These are phyloP conservation scores for Peterozyma toletana DNA, from an alignment of 805 yeast species.

Conservation along the genomic window DNA sequence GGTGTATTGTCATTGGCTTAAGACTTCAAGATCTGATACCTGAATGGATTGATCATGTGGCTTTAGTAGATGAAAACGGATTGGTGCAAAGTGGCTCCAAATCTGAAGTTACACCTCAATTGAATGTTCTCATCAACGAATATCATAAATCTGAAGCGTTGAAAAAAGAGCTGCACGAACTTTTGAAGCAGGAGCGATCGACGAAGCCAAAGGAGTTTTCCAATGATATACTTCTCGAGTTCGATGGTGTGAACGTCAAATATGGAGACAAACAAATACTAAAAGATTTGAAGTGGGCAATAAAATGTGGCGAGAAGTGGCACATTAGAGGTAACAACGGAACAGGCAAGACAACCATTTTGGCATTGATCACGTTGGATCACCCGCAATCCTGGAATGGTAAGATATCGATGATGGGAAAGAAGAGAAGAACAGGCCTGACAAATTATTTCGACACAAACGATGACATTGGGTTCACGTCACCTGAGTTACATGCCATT, in stretches of 20 bases:
- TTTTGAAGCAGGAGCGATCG: slow-evolving; percentile 5
- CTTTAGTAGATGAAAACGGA: slow-evolving; percentile 51
- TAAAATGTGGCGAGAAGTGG: slow-evolving; percentile 74
- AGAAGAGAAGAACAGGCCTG: slow-evolving; percentile 65
- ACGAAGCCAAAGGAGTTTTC: slow-evolving; percentile 8
- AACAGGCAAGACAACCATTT: slow-evolving; percentile 83
- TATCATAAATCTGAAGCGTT: slow-evolving; percentile 15
- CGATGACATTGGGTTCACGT: slow-evolving; percentile 71
- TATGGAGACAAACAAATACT: slow-evolving; percentile 61
- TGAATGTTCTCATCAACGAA: slow-evolving; percentile 16
- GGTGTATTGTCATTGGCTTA: slow-evolving; percentile 57
- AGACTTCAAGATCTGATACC: slow-evolving; percentile 74
- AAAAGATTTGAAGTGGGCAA: slow-evolving; percentile 55
- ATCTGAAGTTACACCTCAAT: slow-evolving; percentile 16
- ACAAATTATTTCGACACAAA: slow-evolving; percentile 76
- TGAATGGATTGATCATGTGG: slow-evolving; percentile 70
- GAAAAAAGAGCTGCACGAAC: slow-evolving; percentile 4
- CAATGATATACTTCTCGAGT: slow-evolving; percentile 31
- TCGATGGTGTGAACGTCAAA: slow-evolving; percentile 55
- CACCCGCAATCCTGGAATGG: slow-evolving; percentile 96
- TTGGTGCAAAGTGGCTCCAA: slow-evolving; percentile 41
- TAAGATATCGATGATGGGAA: slow-evolving; percentile 55
- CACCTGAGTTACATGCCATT: slow-evolving; percentile 91
- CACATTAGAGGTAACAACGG: slow-evolving; percentile 89
- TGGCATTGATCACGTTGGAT: slow-evolving; percentile 83